A percentile compares a stretch with the other conserved stretches of the same genome.
These are phyloP conservation scores for Tylopilus intermedius DNA, from an alignment of 768 basidiomycete genomes.

Conservation along the genomic window DNA sequence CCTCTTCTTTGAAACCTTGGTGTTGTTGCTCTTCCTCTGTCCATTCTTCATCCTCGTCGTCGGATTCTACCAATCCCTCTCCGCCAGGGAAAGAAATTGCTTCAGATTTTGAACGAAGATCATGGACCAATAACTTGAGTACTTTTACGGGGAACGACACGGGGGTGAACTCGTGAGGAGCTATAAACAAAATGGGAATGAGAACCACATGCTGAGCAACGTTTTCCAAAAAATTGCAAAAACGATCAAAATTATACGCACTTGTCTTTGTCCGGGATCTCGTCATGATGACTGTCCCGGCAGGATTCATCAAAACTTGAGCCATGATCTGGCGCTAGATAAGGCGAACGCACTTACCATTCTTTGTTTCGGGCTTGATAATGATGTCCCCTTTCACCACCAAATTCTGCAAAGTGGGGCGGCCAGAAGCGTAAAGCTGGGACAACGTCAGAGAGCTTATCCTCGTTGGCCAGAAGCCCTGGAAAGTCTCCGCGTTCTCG, in stretches of 20 bases:
- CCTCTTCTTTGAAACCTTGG: slow-evolving; percentile 61
- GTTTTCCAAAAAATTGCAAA: neutral
- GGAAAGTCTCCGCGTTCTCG: slow-evolving; percentile 91
- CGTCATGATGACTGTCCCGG: slow-evolving; percentile 84
- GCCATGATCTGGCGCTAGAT: slow-evolving; percentile 5
- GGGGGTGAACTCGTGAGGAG: slow-evolving; percentile 79
- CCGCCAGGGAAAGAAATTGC: slow-evolving; percentile 58
- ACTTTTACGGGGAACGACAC: slow-evolving; percentile 90
- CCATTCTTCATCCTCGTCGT: slow-evolving; percentile 95
- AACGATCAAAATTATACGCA: slow-evolving; percentile 37
- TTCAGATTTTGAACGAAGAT: slow-evolving; percentile 78
- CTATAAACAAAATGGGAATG: slow-evolving; percentile 38
- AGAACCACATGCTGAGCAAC: slow-evolving; percentile 11
- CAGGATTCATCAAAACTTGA: slow-evolving; percentile 9
- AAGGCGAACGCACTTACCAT: slow-evolving; percentile 53
- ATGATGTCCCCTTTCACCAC: slow-evolving; percentile 90
- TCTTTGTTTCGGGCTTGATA: slow-evolving; percentile 69
- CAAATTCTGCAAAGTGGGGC: slow-evolving; percentile 62
- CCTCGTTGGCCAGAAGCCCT: slow-evolving; percentile 89
- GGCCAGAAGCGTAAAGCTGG: slow-evolving; percentile 62
- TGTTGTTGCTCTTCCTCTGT: slow-evolving; percentile 74
- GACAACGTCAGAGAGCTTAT: slow-evolving; percentile 80
- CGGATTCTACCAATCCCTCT: slow-evolving; percentile 60
- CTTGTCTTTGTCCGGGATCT: slow-evolving; percentile 84
- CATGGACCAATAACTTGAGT: slow-evolving; percentile 81